Percentiles rank a stretch among this genome's conserved stretches.
These are phyloP conservation scores for Wickerhamiella nectarea DNA, from an alignment of 805 yeast species.

Conservation along the genomic window DNA sequence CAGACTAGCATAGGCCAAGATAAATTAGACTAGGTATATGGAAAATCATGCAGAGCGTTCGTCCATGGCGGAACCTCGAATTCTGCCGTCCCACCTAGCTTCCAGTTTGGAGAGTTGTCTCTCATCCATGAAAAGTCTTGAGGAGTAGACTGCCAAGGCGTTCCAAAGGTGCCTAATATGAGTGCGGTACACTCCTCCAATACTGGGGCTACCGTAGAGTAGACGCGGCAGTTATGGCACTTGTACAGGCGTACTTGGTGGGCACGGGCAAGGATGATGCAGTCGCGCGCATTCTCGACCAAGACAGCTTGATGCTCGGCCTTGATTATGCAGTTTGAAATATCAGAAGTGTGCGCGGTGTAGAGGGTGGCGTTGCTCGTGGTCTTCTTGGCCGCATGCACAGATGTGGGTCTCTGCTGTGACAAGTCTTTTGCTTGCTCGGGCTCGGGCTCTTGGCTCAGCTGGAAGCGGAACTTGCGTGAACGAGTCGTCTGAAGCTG, in stretches of 20 bases:
- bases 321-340: neutral
- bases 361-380: too few relatives aligned
- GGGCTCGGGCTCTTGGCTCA: neutral
- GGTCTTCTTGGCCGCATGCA: too few relatives aligned
- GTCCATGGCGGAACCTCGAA: neutral
- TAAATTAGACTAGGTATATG: neutral
- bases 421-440: neutral
- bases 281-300: neutral
- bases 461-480: neutral
- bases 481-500: neutral
- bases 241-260: neutral
- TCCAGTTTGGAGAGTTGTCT: neutral
- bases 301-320: neutral
- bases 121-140: neutral
- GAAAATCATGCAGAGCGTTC: neutral
- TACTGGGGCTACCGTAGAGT: neutral
- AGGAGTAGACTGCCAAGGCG: neutral
- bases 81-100: neutral
- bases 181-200: neutral
- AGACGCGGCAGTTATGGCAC: neutral
- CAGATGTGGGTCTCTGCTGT: neutral
- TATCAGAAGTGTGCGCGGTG: neutral
- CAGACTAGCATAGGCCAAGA: neutral
- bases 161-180: neutral
- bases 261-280: neutral